Percentiles rank a stretch among this genome's conserved stretches.
phyloP scores from a whole-genome alignment of 148 eudicot species.

The Gaultheria prostrata region DNA sequence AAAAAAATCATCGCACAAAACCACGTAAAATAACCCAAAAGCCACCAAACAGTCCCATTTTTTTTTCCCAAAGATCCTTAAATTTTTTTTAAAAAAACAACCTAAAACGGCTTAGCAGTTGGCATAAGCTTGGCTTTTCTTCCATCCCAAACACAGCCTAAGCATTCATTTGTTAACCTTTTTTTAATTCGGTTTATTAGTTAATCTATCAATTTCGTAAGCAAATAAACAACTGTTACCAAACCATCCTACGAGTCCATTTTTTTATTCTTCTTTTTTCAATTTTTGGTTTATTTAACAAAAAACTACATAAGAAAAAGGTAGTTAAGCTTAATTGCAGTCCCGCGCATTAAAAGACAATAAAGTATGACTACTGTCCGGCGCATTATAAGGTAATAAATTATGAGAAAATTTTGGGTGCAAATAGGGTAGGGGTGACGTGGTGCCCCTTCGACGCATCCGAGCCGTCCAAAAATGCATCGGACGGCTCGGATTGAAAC shows the following conservation, averaged over 20 bases:
- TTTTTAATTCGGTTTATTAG: not conserved
- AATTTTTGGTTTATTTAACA: not conserved
- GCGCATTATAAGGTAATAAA: too few relatives aligned
- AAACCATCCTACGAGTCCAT: not conserved
- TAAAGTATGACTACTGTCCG: not conserved
- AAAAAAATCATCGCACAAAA: not conserved
- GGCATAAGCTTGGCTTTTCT: not conserved
- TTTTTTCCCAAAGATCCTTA: not conserved
- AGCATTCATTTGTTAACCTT: not conserved
- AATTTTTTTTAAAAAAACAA: not conserved
- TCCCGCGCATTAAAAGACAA: not conserved
- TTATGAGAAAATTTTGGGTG: too few relatives aligned
- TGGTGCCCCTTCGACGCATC: too few relatives aligned
- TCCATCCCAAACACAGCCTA: not conserved
- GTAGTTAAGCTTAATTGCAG: not conserved
- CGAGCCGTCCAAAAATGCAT: too few relatives aligned
- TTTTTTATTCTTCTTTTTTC: not conserved
- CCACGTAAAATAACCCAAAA: not conserved
- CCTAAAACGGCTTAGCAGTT: not conserved
- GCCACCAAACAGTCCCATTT: not conserved
- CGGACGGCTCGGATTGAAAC: too few relatives aligned
- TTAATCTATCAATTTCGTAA: not conserved
- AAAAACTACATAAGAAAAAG: not conserved
- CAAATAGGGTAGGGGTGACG: too few relatives aligned
- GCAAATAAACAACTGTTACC: not conserved